phyloP scores from a whole-genome alignment of 331 rosid species.

The Pyrus hybrid region DNA sequence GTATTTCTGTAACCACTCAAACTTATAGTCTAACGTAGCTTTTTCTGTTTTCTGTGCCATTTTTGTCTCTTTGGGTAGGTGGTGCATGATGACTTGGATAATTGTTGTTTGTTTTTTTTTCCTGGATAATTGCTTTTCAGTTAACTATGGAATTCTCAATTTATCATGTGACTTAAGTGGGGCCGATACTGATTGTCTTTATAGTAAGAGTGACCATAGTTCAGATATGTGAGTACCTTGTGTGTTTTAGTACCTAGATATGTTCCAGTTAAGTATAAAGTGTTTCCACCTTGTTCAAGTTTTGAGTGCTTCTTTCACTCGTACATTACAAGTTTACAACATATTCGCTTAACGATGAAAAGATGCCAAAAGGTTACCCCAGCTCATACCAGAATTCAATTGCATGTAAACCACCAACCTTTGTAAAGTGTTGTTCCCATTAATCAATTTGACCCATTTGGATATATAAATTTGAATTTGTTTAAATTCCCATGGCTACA shows the following conservation, averaged over 20 bases:
- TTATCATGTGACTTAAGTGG: not conserved
- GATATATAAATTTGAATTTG: not conserved
- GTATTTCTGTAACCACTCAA: not conserved
- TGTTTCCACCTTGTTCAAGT: not conserved
- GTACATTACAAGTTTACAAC: not conserved
- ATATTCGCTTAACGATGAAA: not conserved
- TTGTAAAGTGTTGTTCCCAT: not conserved
- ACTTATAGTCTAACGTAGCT: not conserved
- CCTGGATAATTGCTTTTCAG: not conserved
- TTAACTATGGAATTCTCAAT: not conserved
- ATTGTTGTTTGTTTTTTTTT: too few species aligned
- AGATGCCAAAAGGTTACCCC: not conserved
- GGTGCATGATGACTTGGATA: not conserved
- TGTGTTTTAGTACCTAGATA: not conserved
- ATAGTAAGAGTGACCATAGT: not conserved
- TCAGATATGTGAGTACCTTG: not conserved
- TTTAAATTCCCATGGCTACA: not conserved
- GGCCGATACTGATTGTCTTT: not conserved
- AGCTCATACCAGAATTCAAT: not conserved
- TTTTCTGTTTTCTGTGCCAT: not conserved
- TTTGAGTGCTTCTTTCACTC: not conserved
- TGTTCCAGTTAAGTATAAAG: not conserved
- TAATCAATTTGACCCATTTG: not conserved
- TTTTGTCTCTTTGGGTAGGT: not conserved
- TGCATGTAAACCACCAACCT: not conserved